These are phyloP conservation scores for Aspergillus sp. DNA, from an alignment of 2,329 filamentous ascomycete species.

Conservation along the genomic window DNA sequence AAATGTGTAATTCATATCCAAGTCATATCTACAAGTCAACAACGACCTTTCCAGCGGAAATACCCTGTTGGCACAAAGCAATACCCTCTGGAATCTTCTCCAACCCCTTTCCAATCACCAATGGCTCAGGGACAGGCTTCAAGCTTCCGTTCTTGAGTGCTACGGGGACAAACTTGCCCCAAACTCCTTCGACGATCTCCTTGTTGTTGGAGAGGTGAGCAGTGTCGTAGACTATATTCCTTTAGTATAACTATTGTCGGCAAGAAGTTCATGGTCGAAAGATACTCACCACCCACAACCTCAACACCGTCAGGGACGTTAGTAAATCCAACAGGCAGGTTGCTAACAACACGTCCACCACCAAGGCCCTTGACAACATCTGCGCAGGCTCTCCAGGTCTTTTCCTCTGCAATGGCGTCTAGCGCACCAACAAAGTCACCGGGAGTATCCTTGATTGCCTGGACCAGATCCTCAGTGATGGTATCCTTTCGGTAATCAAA, in stretches of 20 bases:
- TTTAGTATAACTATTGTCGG: too few relatives aligned
- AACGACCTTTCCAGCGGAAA: constrained; percentile 41
- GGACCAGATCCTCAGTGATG: not conserved
- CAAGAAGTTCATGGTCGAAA: not conserved
- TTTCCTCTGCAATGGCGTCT: not conserved
- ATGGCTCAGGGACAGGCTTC: constrained; percentile 33
- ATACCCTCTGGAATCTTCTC: constrained; percentile 38
- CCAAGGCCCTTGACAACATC: not conserved
- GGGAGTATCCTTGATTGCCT: not conserved
- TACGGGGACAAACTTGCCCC: constrained; percentile 3
- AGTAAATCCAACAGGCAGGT: not conserved
- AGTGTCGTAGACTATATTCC: not conserved
- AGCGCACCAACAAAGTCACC: not conserved
- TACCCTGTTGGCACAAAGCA: constrained; percentile 31
- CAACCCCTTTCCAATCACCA: constrained; percentile 37
- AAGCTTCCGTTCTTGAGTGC: constrained; percentile 34
- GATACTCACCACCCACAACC: not conserved
- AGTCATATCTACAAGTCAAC: constrained; percentile 11
- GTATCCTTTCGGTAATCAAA: constrained; percentile 2
- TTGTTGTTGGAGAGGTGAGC: not conserved
- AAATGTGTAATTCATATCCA: too few relatives aligned
- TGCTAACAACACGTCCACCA: not conserved
- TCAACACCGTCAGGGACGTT: not conserved
- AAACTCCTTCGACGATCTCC: not conserved
- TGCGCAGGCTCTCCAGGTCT: not conserved